phyloP scores from a whole-genome alignment of 2,329 filamentous ascomycete genomes.

The Apiospora rasikravindrae region DNA sequence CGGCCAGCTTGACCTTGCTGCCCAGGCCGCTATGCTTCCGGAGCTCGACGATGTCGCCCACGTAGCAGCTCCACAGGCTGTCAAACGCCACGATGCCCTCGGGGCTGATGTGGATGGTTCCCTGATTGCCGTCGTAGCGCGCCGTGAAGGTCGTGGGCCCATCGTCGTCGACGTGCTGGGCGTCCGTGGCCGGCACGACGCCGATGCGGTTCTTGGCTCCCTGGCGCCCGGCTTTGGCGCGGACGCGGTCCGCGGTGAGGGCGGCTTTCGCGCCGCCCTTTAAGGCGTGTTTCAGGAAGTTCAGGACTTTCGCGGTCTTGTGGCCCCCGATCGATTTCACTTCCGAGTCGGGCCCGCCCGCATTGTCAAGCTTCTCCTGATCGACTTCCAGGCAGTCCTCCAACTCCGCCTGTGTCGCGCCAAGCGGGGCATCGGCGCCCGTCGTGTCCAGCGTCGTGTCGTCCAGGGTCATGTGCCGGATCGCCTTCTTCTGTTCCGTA shows the following conservation, averaged over 20 bases:
- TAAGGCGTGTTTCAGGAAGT: conserved; percentile 71
- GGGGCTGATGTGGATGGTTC: conserved; percentile 73
- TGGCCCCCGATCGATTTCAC: conserved; percentile 49
- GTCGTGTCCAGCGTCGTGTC: conserved; percentile 57
- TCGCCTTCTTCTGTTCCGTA: conserved; percentile 42
- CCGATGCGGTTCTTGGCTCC: conserved; percentile 75
- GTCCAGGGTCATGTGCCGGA: conserved; percentile 38
- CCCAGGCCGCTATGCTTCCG: conserved; percentile 82
- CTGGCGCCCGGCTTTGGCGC: conserved; percentile 65
- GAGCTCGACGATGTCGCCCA: conserved; percentile 74
- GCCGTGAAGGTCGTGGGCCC: conserved; percentile 79
- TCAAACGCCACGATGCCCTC: conserved; percentile 60
- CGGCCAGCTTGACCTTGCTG: conserved; percentile 84
- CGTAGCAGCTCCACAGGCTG: conserved; percentile 70
- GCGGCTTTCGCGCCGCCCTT: conserved; percentile 74
- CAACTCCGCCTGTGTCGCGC: conserved; percentile 69
- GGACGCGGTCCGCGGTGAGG: conserved; percentile 72
- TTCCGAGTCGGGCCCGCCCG: conserved; percentile 51
- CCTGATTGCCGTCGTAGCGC: conserved; percentile 72
- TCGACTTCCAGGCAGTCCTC: conserved; percentile 61
- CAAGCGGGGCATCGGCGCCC: conserved; percentile 54
- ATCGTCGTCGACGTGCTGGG: conserved; percentile 47
- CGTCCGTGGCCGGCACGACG: conserved; percentile 58
- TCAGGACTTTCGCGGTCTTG: conserved; percentile 56
- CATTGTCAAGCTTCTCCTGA: conserved; percentile 40